phyloP scores from a whole-genome alignment of 441 rosid species.

The Kokia cookei region DNA sequence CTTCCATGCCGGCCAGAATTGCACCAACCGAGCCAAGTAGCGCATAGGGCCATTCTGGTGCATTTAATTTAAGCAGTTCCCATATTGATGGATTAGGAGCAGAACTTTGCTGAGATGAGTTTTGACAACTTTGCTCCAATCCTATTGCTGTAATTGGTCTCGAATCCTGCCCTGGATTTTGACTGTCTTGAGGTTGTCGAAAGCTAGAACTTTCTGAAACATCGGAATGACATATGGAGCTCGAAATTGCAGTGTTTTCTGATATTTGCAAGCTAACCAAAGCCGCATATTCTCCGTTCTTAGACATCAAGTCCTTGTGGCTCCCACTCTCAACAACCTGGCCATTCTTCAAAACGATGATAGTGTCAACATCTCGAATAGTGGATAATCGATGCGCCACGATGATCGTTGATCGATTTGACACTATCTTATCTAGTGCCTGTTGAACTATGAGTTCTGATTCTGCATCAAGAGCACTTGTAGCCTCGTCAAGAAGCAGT shows the following conservation, averaged over 20 bases:
- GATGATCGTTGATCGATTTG: constrained; percentile 56
- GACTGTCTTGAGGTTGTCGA: constrained; percentile 22
- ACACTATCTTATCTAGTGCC: constrained; percentile 62
- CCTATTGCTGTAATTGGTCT: not conserved
- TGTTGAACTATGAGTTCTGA: constrained; percentile 71
- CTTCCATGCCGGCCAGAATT: constrained; percentile 30
- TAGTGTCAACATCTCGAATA: constrained; percentile 55
- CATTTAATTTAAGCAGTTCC: constrained; percentile 59
- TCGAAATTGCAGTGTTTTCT: constrained; percentile 26
- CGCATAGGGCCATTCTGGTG: constrained; percentile 82
- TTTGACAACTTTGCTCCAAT: constrained; percentile 10
- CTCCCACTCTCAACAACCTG: constrained; percentile 60
- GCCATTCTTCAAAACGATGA: constrained; percentile 66
- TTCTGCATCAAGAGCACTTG: constrained; percentile 83
- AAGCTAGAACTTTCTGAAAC: constrained; percentile 35
- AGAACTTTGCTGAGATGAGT: constrained; percentile 3
- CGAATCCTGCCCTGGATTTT: constrained; percentile 18
- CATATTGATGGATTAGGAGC: constrained; percentile 33
- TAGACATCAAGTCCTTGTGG: constrained; percentile 55
- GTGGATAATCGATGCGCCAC: constrained; percentile 78
- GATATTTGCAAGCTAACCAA: constrained; percentile 52
- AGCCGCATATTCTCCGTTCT: constrained; percentile 56
- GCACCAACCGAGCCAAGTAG: constrained; percentile 80
- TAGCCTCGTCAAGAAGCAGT: constrained; percentile 78
- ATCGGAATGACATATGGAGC: constrained; percentile 31